Base-by-base conservation (phyloP, 1,139 yeast species). In the Spencermartinsiella ligniputridi region DNA sequence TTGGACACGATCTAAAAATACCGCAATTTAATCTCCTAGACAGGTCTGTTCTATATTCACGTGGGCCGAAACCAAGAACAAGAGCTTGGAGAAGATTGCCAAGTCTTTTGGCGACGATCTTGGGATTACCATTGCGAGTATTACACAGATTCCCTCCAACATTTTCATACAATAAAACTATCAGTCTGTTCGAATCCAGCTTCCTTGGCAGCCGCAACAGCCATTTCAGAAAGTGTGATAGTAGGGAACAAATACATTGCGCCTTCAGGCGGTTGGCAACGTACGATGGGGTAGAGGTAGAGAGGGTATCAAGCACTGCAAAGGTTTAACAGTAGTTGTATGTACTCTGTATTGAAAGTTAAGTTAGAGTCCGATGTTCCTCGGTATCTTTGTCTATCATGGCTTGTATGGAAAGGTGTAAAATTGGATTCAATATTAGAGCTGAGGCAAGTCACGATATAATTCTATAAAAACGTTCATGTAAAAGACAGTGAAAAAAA, bases 241-340 rank as follows among this genome's bases (percentile, higher is more conserved):
- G 71, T 75, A 32, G 98, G 98, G 79, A 88, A 92, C 50, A 94
- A 72, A 67, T 92, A 92, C 98, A 92, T 92, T 36, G 98, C 97
- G 54, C 98, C 98, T 72, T 84, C 80, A 40, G 97, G 97, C 56
- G 77, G 77, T 67, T 86, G 88, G 65, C 97, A 89, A n/a, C n/a
- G n/a, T n/a, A 89, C 11, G 25, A 22, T 22, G 25, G 25, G 25
- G 25, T 22, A 22, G 25, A 8, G 25, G 25, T 22, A 11, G 25
- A 22, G 25, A 22, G 11, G 25, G 25, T 11, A 22, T 6, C 11
- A 6, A 11, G 6, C 25, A 22, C 25, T 22, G 9, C 25, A 22
- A 22, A 22, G 25, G 25, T 22, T 22, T 22, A 22, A 11, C 11
- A 22, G 25, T n/a, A n/a, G n/a, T n/a, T n/a, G n/a, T n/a, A n/a